These are phyloP conservation scores for Cladosporium halotolerans DNA, from an alignment of 2,329 filamentous ascomycete species.

Conservation along the genomic window DNA sequence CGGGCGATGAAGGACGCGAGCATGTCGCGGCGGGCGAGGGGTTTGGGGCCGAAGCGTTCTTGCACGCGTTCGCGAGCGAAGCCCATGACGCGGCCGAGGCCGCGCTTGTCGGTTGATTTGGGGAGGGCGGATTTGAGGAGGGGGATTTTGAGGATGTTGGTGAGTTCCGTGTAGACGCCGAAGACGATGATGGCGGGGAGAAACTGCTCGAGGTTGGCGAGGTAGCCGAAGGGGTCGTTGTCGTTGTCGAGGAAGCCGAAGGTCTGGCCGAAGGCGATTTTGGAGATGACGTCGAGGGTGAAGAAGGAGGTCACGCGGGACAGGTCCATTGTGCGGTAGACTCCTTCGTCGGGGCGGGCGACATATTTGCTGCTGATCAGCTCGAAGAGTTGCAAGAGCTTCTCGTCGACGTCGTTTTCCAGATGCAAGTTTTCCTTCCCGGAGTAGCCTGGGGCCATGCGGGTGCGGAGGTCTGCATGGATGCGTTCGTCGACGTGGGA, in stretches of 20 bases:
- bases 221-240: slow-evolving; percentile 45
- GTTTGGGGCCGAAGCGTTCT: slow-evolving; percentile 41
- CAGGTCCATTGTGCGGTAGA: slow-evolving; percentile 32
- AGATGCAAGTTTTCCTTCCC: slow-evolving; percentile 35
- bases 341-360: slow-evolving; percentile 23
- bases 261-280: slow-evolving; percentile 36
- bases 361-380: slow-evolving; percentile 32
- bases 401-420: slow-evolving; percentile 33
- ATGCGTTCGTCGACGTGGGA: slow-evolving; percentile 34
- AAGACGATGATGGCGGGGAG: slow-evolving; percentile 42
- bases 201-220: slow-evolving; percentile 38
- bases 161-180: slow-evolving; percentile 38
- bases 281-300: slow-evolving; percentile 38
- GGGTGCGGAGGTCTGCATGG: slow-evolving; percentile 32
- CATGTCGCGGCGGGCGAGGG: slow-evolving; percentile 47
- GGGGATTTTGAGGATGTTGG: slow-evolving; percentile 36
- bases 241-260: slow-evolving; percentile 48
- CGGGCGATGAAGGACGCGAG: slow-evolving; percentile 47
- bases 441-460: slow-evolving; percentile 35
- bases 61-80: slow-evolving; percentile 43
- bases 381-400: slow-evolving; percentile 28
- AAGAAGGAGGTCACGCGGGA: slow-evolving; percentile 33
- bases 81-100: slow-evolving; percentile 34
- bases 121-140: slow-evolving; percentile 39
- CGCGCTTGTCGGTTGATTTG: slow-evolving; percentile 41